Conservation (phyloP, 2,329 filamentous ascomycete genomes). For the Colletotrichum trifolii region DNA sequence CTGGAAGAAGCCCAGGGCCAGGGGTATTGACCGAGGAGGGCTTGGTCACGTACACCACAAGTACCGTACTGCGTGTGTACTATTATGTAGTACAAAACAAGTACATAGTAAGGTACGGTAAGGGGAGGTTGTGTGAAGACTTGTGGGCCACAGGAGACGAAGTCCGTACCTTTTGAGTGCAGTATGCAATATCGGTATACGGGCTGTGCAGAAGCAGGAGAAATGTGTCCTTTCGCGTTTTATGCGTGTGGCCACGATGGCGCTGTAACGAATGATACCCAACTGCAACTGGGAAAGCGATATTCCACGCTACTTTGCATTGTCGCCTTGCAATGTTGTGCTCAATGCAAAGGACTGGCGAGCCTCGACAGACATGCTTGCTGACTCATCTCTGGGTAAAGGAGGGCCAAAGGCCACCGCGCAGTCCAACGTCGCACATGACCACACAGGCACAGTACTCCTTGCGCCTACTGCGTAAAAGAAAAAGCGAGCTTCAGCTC, state of each 20-base stretch:
- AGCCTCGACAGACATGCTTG: too few species aligned
- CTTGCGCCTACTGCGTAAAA: background rate
- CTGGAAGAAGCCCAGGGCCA: slow-evolving; percentile 29
- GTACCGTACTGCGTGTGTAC: background rate
- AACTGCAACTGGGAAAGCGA: too few species aligned
- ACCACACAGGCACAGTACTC: background rate
- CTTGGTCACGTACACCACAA: background rate
- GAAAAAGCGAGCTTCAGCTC: slow-evolving; percentile 3
- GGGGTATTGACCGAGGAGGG: slow-evolving; percentile 3
- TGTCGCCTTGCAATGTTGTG: too few species aligned
- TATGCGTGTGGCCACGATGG: background rate
- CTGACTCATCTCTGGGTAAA: too few species aligned
- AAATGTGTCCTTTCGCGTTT: background rate
- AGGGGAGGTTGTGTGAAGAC: background rate
- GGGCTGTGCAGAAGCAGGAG: slow-evolving; percentile 12
- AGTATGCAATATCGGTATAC: slow-evolving; percentile 14
- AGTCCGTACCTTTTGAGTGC: background rate
- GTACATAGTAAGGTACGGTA: background rate
- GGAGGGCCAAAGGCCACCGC: too few species aligned
- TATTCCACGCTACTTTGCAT: too few species aligned
- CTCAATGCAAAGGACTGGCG: too few species aligned
- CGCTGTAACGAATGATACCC: background rate
- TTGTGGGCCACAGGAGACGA: too few species aligned
- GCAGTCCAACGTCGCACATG: slow-evolving; percentile 10
- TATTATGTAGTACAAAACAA: too few species aligned